Conservation (phyloP, 352 stramenopile genomes). For the Peronosclerospora sorghi region DNA sequence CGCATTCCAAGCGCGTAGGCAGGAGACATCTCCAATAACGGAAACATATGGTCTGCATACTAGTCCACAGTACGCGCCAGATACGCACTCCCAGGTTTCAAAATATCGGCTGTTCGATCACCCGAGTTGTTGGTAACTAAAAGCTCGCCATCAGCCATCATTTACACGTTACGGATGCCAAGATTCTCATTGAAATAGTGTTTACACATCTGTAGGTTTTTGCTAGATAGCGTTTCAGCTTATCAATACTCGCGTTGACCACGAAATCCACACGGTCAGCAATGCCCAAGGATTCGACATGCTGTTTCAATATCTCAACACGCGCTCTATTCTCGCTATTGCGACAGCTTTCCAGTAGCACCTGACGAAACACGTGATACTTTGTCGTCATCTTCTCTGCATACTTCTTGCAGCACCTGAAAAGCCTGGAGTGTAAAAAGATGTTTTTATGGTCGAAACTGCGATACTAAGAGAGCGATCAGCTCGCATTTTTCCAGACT, state of each 20-base stretch:
- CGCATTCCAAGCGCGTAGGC: conserved; percentile 30
- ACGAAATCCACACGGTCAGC: conserved; percentile 85
- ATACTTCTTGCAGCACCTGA: conserved; percentile 46
- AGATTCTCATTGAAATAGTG: conserved; percentile 99
- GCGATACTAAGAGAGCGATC: conserved; percentile 91
- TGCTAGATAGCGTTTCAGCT: conserved; percentile 86
- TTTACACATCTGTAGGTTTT: conserved; percentile 91
- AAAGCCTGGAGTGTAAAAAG: conserved; percentile 89
- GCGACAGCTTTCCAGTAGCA: conserved; percentile 94
- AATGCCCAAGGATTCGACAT: conserved; percentile 75
- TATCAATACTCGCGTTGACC: conserved; percentile 91
- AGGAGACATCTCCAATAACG: conserved; percentile 32
- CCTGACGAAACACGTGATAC: conserved; percentile 77
- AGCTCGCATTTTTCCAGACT: conserved; percentile 42
- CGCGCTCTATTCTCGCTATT: conserved; percentile 87
- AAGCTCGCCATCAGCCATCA: conserved; percentile 96
- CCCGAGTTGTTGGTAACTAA: no score
- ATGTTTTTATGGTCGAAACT: no score
- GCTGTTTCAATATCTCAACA: conserved; percentile 78
- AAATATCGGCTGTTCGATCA: no score
- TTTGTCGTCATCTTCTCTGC: conserved; percentile 27
- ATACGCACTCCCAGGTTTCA: conserved; percentile 60
- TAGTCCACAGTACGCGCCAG: conserved; percentile 75
- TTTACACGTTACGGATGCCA: conserved; percentile 99
- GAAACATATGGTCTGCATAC: conserved; percentile 79